Evolutionary conservation across 495 filamentous ascomycete genomes (phyloP).

Genomic region (Schizothecium vesticola): DNA sequence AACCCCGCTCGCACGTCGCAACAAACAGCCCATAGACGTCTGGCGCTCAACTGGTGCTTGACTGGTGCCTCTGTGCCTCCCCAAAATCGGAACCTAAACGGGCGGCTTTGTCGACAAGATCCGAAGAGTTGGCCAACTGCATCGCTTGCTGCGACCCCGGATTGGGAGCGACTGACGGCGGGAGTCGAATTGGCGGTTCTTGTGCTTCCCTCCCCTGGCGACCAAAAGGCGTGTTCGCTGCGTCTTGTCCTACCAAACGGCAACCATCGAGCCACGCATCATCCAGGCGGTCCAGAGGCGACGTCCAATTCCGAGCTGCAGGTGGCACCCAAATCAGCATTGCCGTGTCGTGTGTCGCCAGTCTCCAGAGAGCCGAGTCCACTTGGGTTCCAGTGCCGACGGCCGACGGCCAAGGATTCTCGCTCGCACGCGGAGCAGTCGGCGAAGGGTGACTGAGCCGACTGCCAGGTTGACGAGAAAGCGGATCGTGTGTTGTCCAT

Average conservation of each 20-base stretch:
- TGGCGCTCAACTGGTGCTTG: background rate
- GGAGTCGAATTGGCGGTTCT: background rate
- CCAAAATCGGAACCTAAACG: background rate
- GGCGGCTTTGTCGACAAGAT: background rate
- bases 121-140: background rate
- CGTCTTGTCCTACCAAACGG: background rate
- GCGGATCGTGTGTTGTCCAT: background rate
- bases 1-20: background rate
- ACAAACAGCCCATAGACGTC: background rate
- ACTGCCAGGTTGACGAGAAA: slow-evolving; percentile 1
- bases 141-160: background rate
- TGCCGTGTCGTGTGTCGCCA: background rate
- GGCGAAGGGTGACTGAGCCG: slow-evolving; percentile 4
- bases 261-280: slow-evolving; percentile 9
- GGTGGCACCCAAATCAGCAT: slow-evolving; percentile 9
- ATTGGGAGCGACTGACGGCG: background rate
- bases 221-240: background rate
- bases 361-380: background rate
- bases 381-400: background rate
- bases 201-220: background rate
- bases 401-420: background rate
- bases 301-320: slow-evolving; percentile 12
- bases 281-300: slow-evolving; percentile 1
- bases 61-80: background rate
- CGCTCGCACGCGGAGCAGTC: background rate